phyloP scores from a whole-genome alignment of 2,329 filamentous ascomycete species.

The Aspergillus brunneoviolaceus region DNA sequence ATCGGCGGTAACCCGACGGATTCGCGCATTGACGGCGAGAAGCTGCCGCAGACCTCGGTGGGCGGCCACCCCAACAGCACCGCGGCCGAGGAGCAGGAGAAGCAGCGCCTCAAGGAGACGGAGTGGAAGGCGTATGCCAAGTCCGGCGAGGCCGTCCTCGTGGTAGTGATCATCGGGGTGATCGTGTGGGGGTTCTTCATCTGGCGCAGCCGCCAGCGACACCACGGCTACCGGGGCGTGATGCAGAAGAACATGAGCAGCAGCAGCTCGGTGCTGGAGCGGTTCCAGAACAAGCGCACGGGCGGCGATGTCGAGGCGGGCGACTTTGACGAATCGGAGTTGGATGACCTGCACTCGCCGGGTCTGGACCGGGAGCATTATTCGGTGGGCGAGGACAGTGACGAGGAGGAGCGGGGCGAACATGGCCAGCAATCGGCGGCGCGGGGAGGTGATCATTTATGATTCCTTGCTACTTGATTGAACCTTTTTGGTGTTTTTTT shows the following conservation, averaged over 20 bases:
- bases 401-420: conserved; percentile 32
- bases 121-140: conserved; percentile 87
- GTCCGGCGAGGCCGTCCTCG: conserved; percentile 80
- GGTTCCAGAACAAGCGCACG: conserved; percentile 47
- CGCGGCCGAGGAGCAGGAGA: conserved; percentile 64
- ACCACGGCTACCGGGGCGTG: conserved; percentile 45
- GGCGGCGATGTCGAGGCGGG: conserved; percentile 59
- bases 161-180: conserved; percentile 75
- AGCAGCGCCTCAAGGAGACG: conserved; percentile 74
- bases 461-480: conserved; percentile 3
- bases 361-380: conserved; percentile 42
- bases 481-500: background rate
- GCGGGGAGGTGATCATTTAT: conserved; percentile 9
- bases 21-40: conserved; percentile 81
- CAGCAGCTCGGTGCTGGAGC: conserved; percentile 45
- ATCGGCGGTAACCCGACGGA: conserved; percentile 80
- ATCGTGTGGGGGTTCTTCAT: conserved; percentile 71
- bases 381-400: conserved; percentile 50
- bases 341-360: conserved; percentile 54
- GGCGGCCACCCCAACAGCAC: conserved; percentile 71
- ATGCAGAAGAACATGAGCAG: conserved; percentile 44
- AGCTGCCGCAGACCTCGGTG: conserved; percentile 73
- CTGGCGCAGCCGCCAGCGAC: conserved; percentile 55
- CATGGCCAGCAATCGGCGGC: conserved; percentile 12
- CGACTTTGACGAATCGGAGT: conserved; percentile 62